Base-by-base conservation (phyloP, 2,329 filamentous ascomycete species). In the Fusarium goolgardi region DNA sequence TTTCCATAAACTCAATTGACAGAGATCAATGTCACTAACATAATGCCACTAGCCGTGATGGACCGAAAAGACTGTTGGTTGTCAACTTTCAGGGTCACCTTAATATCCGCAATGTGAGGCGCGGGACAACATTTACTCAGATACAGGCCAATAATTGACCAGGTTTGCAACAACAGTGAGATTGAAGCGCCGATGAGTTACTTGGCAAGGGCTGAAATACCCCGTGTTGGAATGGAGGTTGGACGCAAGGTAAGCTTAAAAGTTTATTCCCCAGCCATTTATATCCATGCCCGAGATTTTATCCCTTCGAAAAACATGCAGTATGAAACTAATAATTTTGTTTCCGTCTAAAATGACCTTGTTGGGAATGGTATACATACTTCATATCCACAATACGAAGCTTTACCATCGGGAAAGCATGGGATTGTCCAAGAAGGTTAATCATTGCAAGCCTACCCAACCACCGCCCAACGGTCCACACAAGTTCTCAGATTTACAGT, bases 191-290 rank as follows among this genome's bases (percentile, higher is more conserved):
- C n/a, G 2, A 13, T 7, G 5, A 12, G 1, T 34, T 18, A 23
- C 45, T 49, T 49, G 31, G 31, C 45, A 49, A 49, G 45, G 45
- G 45, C 20, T 21, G 18, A 23, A 21, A 12, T 32, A 16, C 11
- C 5, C 11, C 8, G 32, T 34, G 32, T 34, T 16, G 29, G 45
- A 25, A 49, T 34, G 45, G 29, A 34, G 45, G 18, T 25, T 6
- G 5, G 2, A 25, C 1, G 12, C 11, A 13, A 11, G 31, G 45
- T 35, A 49, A 49, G 45, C 45, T 34, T 35, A 49, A 49, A 49
- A 12, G 16, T 20, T n/a, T 35, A 35, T 49, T 34, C 45, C 18
- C 20, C 21, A 49, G 31, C 21, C 40, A 25, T 25, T 10, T 18
- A 12, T 25, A 41, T 43, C 21, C 15, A 27, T 43, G 40, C 25